These are phyloP conservation scores for Termitomyces titanicus DNA, from an alignment of 768 basidiomycete species.

Conservation along the genomic window DNA sequence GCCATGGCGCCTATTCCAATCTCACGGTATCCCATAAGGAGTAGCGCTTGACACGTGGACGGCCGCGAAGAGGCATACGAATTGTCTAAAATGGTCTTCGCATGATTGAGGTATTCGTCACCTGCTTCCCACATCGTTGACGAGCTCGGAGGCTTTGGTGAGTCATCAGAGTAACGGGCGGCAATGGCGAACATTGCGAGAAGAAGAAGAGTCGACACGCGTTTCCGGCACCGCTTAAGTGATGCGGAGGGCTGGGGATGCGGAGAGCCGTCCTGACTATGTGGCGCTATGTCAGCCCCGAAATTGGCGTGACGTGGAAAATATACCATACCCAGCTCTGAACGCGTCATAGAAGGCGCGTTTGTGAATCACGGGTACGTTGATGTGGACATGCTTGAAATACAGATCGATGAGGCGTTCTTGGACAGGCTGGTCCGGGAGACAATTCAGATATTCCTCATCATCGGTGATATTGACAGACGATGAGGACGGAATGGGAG, in stretches of 20 bases:
- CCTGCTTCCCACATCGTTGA: slow-evolving; percentile 80
- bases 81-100: slow-evolving; percentile 62
- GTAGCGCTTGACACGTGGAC: slow-evolving; percentile 73
- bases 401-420: slow-evolving; percentile 72
- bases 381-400: slow-evolving; percentile 78
- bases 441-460: slow-evolving; percentile 33
- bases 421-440: slow-evolving; percentile 62
- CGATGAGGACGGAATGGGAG: slow-evolving; percentile 41
- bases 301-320: neutral
- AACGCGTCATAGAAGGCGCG: slow-evolving; percentile 61
- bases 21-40: slow-evolving; percentile 82
- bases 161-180: slow-evolving; percentile 57
- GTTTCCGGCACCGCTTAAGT: slow-evolving; percentile 38
- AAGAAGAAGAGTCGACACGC: slow-evolving; percentile 62
- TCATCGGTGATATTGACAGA: slow-evolving; percentile 26
- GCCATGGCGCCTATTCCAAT: slow-evolving; percentile 89
- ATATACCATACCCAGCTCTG: slow-evolving; percentile 29
- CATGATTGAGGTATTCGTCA: slow-evolving; percentile 64
- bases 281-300: slow-evolving; percentile 15
- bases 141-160: slow-evolving; percentile 38
- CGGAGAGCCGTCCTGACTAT: slow-evolving; percentile 15
- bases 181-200: slow-evolving; percentile 84
- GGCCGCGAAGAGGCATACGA: slow-evolving; percentile 70
- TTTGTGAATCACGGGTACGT: slow-evolving; percentile 76
- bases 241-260: slow-evolving; percentile 20